Evolutionary conservation across 129 eudicot species (phyloP).

Genomic region (Escallonia herrerae): DNA sequence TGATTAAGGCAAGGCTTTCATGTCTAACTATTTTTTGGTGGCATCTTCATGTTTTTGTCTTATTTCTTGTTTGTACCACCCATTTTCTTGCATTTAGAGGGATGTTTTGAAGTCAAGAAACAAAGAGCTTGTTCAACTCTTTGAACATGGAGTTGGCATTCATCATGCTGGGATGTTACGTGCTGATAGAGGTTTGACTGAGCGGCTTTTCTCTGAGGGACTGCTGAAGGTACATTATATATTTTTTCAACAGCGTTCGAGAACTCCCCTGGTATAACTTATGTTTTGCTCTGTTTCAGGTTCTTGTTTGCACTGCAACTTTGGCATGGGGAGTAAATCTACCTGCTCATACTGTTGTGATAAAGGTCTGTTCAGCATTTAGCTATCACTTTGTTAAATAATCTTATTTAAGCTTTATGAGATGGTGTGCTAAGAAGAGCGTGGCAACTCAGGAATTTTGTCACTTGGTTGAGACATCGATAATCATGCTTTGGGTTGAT

Average conservation of each 20-base stretch:
- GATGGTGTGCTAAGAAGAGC: not conserved
- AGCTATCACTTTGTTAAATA: not conserved
- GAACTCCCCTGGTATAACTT: conserved; percentile 7
- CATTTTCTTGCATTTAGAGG: conserved; percentile 45
- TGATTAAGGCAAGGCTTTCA: conserved; percentile 60
- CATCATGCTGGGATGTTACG: conserved; percentile 99
- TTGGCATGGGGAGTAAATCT: conserved; percentile 99
- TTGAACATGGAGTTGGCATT: conserved; percentile 81
- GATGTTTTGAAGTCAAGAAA: conserved; percentile 92
- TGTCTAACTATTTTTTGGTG: conserved; percentile 8
- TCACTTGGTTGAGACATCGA: not conserved
- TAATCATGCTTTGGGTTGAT: not conserved
- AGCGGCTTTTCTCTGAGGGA: conserved; percentile 87
- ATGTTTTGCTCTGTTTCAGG: conserved; percentile 46
- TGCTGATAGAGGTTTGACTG: conserved; percentile 85
- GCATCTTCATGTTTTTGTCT: not conserved
- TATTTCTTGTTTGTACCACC: conserved; percentile 5
- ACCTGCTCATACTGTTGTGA: conserved; percentile 99
- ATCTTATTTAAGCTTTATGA: not conserved
- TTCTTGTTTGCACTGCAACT: conserved; percentile 98
- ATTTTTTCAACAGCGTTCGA: conserved; percentile 15
- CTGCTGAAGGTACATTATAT: conserved; percentile 49
- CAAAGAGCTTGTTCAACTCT: conserved; percentile 77
- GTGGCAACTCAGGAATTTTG: not conserved
- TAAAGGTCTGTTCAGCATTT: conserved; percentile 49